phyloP scores from a whole-genome alignment of 2,329 filamentous ascomycete species.

The Paecilomyces dactylethromorphus region DNA sequence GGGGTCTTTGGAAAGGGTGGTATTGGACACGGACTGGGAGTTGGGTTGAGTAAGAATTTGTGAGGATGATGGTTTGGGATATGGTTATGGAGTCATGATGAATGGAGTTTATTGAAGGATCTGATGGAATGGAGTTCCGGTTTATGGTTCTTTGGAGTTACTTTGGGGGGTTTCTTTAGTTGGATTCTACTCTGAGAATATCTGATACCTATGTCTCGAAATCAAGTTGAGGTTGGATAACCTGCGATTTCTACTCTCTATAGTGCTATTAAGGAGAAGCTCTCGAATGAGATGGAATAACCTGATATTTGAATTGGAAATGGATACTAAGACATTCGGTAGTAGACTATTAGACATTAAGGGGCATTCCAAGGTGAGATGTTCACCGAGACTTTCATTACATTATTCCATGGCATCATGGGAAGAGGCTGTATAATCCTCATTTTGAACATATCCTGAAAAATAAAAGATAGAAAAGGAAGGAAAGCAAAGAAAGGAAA shows the following conservation, averaged over 20 bases:
- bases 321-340: not conserved
- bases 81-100: not conserved
- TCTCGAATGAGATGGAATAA: not conserved
- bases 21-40: not conserved
- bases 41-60: not conserved
- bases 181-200: not conserved
- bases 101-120: not conserved
- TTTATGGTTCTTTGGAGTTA: not conserved
- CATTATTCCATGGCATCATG: not conserved
- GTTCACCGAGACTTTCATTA: too few species aligned
- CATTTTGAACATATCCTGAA: not conserved
- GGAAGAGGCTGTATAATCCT: not conserved
- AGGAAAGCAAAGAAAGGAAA: not conserved
- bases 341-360: not conserved
- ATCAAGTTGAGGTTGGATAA: not conserved
- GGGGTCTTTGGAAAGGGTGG: constrained; percentile 18
- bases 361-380: not conserved
- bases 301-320: not conserved
- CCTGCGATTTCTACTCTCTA: not conserved
- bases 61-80: not conserved
- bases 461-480: not conserved
- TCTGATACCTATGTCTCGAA: not conserved
- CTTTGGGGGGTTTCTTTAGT: not conserved
- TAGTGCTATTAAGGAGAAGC: not conserved
- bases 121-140: not conserved